These are phyloP conservation scores for Serendipita indica DNA, from an alignment of 768 basidiomycete genomes.

Conservation along the genomic window DNA sequence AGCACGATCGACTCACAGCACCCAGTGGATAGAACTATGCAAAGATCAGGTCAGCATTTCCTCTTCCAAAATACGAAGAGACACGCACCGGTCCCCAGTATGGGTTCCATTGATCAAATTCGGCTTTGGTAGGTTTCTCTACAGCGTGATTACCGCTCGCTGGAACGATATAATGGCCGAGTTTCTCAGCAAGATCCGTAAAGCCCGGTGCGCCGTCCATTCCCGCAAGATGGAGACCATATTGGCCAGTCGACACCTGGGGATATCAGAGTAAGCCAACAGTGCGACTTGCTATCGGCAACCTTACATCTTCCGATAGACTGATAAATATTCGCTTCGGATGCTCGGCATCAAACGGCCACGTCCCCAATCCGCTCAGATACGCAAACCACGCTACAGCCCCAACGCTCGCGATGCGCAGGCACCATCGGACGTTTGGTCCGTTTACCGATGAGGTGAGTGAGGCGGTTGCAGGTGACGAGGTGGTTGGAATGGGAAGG, in stretches of 20 bases:
- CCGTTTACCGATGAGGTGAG: constrained; percentile 18
- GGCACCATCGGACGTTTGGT: background rate
- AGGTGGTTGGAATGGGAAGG: constrained; percentile 32
- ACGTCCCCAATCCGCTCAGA: background rate
- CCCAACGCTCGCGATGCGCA: background rate
- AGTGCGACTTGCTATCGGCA: too few relatives aligned
- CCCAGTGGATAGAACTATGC: background rate
- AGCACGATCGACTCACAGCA: background rate
- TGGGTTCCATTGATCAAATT: constrained; percentile 40
- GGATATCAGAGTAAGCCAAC: background rate
- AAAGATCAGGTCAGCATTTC: background rate
- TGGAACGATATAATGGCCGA: constrained; percentile 27
- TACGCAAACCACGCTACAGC: background rate
- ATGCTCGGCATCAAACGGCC: constrained; percentile 68
- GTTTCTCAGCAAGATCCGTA: constrained; percentile 39
- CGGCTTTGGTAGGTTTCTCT: background rate
- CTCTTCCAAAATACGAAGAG: background rate
- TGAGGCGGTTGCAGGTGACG: constrained; percentile 18
- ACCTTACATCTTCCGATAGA: constrained; percentile 82
- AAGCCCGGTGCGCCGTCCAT: constrained; percentile 77
- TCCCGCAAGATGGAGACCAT: constrained; percentile 64
- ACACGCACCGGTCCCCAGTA: constrained; percentile 53
- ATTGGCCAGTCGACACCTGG: constrained; percentile 56
- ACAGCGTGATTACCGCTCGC: background rate
- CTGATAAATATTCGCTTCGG: constrained; percentile 77